phyloP scores from a whole-genome alignment of 2,329 filamentous ascomycete species.

The Fusarium pseudonygamai region DNA sequence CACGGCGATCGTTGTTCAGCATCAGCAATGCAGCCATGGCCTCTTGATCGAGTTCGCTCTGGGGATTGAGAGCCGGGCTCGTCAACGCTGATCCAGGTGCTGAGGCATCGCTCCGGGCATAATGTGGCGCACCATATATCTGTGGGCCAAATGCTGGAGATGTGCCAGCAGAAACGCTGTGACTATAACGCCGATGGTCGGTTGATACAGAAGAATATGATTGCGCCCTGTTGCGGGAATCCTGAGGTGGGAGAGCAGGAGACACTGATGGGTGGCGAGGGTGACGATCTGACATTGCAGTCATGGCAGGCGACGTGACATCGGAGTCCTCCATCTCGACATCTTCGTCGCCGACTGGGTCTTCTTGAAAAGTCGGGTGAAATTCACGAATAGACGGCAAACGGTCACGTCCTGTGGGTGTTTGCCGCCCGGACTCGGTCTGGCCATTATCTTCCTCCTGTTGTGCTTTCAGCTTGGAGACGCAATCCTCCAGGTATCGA shows the following conservation, averaged over 20 bases:
- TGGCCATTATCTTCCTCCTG: conserved; percentile 49
- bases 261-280: conserved; percentile 61
- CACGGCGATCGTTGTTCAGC: conserved; percentile 81
- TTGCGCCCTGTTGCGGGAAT: conserved; percentile 56
- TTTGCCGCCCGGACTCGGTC: conserved; percentile 43
- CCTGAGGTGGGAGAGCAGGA: conserved; percentile 60
- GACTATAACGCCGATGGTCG: conserved; percentile 61
- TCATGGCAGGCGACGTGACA: conserved; percentile 58
- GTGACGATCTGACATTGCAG: conserved; percentile 44
- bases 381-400: conserved; percentile 53
- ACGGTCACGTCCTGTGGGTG: conserved; percentile 41
- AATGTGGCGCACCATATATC: conserved; percentile 45
- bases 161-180: conserved; percentile 58
- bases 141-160: conserved; percentile 68
- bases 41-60: conserved; percentile 73
- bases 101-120: conserved; percentile 54
- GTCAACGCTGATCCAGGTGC: conserved; percentile 64
- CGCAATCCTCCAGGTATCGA: conserved; percentile 90
- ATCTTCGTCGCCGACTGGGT: conserved; percentile 51
- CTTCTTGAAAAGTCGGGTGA: conserved; percentile 53
- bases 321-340: conserved; percentile 71
- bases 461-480: conserved; percentile 78
- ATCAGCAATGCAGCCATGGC: conserved; percentile 88
- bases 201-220: conserved; percentile 65
- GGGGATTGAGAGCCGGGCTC: conserved; percentile 65